A percentile compares a stretch with the other conserved stretches of the same genome.
Evolutionary conservation across 805 yeast species (phyloP).

Genomic region (Zygoascus flipseniorum): DNA sequence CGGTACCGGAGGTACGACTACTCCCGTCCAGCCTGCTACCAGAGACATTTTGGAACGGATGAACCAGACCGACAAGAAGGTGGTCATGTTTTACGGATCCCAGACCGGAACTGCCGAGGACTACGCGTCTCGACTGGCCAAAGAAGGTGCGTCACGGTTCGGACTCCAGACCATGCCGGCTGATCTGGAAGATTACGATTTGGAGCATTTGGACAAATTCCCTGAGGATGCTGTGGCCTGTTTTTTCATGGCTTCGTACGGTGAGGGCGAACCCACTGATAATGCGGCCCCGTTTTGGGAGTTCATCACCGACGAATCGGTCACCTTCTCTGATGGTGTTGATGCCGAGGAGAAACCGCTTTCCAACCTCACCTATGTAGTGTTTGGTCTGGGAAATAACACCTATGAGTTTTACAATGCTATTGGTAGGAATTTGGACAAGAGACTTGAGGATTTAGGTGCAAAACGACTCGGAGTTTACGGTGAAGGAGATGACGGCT

Average conservation of each 20-base stretch:
- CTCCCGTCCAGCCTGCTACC: conserved; percentile 11
- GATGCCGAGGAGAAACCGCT: conserved; percentile 30
- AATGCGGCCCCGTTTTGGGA: conserved; percentile 77
- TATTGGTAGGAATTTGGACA: conserved; percentile 51
- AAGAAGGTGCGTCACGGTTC: conserved; percentile 76
- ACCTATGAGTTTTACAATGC: conserved; percentile 90
- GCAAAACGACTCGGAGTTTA: conserved; percentile 65
- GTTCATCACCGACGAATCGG: conserved; percentile 47
- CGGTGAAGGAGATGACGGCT: conserved; percentile 94
- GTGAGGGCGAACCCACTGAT: conserved; percentile 98
- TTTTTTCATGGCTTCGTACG: conserved; percentile 86
- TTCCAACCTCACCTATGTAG: conserved; percentile 52
- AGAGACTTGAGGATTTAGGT: conserved; percentile 49
- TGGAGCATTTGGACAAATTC: conserved; percentile 61
- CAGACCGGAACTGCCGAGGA: conserved; percentile 99
- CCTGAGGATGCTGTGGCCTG: conserved; percentile 53
- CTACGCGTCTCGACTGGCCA: conserved; percentile 81
- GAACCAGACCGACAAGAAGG: conserved; percentile 56
- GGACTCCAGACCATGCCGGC: conserved; percentile 77
- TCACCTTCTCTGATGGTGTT: conserved; percentile 35
- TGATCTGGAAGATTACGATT: conserved; percentile 84
- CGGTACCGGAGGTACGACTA: background rate
- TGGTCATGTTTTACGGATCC: conserved; percentile 79
- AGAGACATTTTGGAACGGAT: conserved; percentile 31
- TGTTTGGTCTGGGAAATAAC: conserved; percentile 91